phyloP scores from a whole-genome alignment of 2,329 filamentous ascomycete genomes.

The Cadophora sp. region DNA sequence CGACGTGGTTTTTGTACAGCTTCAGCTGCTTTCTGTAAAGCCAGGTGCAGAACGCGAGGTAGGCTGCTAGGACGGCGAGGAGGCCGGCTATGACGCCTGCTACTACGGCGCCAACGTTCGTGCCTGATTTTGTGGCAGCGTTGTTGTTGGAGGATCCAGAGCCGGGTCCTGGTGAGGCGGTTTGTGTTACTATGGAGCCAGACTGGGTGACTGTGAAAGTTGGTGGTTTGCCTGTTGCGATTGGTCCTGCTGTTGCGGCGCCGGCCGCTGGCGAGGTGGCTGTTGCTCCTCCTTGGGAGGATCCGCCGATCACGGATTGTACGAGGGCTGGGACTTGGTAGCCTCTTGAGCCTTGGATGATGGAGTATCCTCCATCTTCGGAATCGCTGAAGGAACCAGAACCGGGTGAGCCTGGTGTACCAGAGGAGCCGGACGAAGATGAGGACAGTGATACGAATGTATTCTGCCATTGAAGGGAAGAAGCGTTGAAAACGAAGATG shows the following conservation, averaged over 20 bases:
- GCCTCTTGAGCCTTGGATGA: conserved; percentile 64
- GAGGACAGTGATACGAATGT: conserved; percentile 63
- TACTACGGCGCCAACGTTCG: conserved; percentile 53
- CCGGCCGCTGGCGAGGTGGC: conserved; percentile 68
- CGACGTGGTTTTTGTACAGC: conserved; percentile 74
- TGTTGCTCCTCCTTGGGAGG: conserved; percentile 66
- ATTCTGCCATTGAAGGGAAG: conserved; percentile 66
- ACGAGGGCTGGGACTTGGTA: conserved; percentile 71
- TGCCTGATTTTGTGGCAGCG: conserved; percentile 40
- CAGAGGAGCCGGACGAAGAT: conserved; percentile 37
- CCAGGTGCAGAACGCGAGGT: conserved; percentile 75
- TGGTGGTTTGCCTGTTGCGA: conserved; percentile 72
- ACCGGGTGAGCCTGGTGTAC: conserved; percentile 47
- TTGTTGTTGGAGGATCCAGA: conserved; percentile 45
- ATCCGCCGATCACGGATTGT: conserved; percentile 67
- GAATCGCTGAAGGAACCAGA: conserved; percentile 17
- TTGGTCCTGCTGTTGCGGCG: conserved; percentile 69
- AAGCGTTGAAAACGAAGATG: conserved; percentile 77
- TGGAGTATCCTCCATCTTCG: conserved; percentile 43
- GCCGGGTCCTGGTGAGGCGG: conserved; percentile 47
- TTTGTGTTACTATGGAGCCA: conserved; percentile 53
- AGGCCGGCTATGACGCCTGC: conserved; percentile 68
- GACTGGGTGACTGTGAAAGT: conserved; percentile 70
- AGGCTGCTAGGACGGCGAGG: conserved; percentile 65
- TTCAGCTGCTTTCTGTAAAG: conserved; percentile 74